These are phyloP conservation scores for Geosmithia putterillii DNA, from an alignment of 2,329 filamentous ascomycete species.

Conservation along the genomic window DNA sequence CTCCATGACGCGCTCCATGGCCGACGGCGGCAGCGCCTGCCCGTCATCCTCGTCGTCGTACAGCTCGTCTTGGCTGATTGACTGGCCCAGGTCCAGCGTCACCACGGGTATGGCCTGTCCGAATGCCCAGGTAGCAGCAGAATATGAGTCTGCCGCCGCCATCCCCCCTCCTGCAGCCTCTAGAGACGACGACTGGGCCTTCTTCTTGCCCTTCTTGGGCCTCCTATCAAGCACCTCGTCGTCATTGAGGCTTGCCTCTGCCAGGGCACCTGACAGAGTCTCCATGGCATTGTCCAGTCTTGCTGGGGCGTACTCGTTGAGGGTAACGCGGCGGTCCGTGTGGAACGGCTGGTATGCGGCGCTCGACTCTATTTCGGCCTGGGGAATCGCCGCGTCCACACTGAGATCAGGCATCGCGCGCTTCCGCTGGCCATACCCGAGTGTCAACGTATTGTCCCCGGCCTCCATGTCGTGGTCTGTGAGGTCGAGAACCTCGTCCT, in stretches of 20 bases:
- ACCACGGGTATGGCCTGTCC: conserved; percentile 38
- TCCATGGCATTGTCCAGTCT: conserved; percentile 17
- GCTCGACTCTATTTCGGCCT: conserved; percentile 89
- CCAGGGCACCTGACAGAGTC: conserved; percentile 25
- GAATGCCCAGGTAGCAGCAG: conserved; percentile 49
- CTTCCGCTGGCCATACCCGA: conserved; percentile 25
- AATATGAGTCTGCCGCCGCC: conserved; percentile 3
- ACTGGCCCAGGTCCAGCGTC: conserved; percentile 40
- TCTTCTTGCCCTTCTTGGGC: conserved; percentile 18
- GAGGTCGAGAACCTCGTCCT: conserved; percentile 43
- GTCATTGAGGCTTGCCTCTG: conserved; percentile 27
- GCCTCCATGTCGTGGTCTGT: conserved; percentile 39
- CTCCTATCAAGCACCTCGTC: conserved; percentile 1
- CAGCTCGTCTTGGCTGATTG: conserved; percentile 23
- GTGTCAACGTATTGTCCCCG: conserved; percentile 41
- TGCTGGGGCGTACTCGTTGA: conserved; percentile 48
- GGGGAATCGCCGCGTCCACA: conserved; percentile 53
- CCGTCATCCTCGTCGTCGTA: conserved; percentile 37
- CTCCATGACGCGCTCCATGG: conserved; percentile 51
- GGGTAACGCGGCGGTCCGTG: conserved; percentile 71
- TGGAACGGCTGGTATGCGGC: conserved; percentile 95
- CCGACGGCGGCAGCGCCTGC: conserved; percentile 47
- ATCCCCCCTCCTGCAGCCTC: conserved; percentile 2
- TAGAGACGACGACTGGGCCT: background rate
- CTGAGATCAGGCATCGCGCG: conserved; percentile 23